Conservation (phyloP, 2,329 filamentous ascomycete genomes). For the Westerdykella ornata region DNA sequence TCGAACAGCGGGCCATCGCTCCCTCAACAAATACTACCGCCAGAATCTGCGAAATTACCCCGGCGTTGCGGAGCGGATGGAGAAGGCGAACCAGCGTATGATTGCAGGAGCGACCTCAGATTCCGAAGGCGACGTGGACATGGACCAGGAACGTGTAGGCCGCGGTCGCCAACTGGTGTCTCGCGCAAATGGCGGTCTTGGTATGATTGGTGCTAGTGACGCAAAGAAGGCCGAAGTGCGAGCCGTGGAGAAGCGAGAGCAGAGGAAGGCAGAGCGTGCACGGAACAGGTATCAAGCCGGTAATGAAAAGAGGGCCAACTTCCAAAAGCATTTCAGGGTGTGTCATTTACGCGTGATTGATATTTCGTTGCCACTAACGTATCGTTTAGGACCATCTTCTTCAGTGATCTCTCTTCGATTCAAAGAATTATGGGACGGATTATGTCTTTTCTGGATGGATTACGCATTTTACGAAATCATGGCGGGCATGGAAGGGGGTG, state of each 20-base stretch:
- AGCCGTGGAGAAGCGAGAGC: constrained; percentile 61
- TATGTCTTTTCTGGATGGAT: too few relatives aligned
- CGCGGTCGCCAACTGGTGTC: constrained; percentile 45
- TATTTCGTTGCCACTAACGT: not conserved
- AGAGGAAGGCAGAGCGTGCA: constrained; percentile 57
- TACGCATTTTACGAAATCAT: too few relatives aligned
- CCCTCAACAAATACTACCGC: constrained; percentile 77
- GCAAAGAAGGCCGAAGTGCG: constrained; percentile 63
- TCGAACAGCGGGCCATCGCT: constrained; percentile 82
- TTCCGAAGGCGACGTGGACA: constrained; percentile 35
- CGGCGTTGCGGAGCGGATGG: constrained; percentile 65
- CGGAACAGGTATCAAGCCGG: constrained; percentile 57
- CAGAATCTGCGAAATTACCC: constrained; percentile 88
- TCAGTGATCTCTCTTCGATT: not conserved
- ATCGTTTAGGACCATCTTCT: not conserved
- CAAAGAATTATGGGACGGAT: too few relatives aligned
- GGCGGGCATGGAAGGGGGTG: too few relatives aligned
- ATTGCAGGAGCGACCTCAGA: constrained; percentile 41
- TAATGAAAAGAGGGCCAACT: constrained; percentile 67
- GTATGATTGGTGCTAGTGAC: constrained; percentile 72
- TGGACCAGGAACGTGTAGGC: constrained; percentile 20
- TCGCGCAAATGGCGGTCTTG: constrained; percentile 64
- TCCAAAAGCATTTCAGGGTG: constrained; percentile 66
- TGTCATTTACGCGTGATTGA: not conserved
- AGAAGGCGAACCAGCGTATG: constrained; percentile 60